Evolutionary conservation across 805 yeast genomes (phyloP).

Genomic region (Kodamaea fukazawae): DNA sequence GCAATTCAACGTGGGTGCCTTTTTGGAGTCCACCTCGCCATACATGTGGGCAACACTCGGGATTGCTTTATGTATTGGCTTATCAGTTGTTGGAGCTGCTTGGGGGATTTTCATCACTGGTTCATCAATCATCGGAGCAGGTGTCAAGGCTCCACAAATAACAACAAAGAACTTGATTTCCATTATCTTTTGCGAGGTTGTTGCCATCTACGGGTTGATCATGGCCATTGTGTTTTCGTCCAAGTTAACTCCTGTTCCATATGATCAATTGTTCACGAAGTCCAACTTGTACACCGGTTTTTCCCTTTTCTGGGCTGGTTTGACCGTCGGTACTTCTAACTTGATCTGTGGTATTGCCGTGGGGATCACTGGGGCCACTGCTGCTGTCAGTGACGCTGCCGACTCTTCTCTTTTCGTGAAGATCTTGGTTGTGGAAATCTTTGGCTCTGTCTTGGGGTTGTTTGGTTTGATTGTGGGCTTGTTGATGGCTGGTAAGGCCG

Average conservation of each 20-base stretch:
- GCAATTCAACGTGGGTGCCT: slow-evolving; percentile 85
- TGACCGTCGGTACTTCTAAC: slow-evolving; percentile 91
- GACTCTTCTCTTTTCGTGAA: slow-evolving; percentile 93
- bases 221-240: slow-evolving; percentile 97
- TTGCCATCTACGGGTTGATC: slow-evolving; percentile 95
- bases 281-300: slow-evolving; percentile 92
- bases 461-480: slow-evolving; percentile 96
- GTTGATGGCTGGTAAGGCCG: slow-evolving; percentile 94
- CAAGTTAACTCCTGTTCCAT: slow-evolving; percentile 68
- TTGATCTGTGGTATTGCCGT: slow-evolving; percentile 96
- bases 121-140: slow-evolving; percentile 92
- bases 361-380: slow-evolving; percentile 98
- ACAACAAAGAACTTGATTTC: slow-evolving; percentile 95
- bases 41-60: slow-evolving; percentile 97
- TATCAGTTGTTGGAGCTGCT: slow-evolving; percentile 95
- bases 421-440: slow-evolving; percentile 94
- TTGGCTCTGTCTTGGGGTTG: slow-evolving; percentile 93
- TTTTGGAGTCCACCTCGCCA: slow-evolving; percentile 82
- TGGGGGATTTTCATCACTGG: slow-evolving; percentile 99
- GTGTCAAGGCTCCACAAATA: slow-evolving; percentile 95
- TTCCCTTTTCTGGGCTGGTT: slow-evolving; percentile 96
- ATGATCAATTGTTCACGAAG: slow-evolving; percentile 64
- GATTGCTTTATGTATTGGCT: slow-evolving; percentile 85
- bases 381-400: slow-evolving; percentile 97
- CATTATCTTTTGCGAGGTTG: slow-evolving; percentile 98